A percentile compares a stretch with the other conserved stretches of the same genome.
These are phyloP conservation scores for Plasmodium gallinaceum DNA, from an alignment of 169 alveolate genomes.

Conservation along the genomic window DNA sequence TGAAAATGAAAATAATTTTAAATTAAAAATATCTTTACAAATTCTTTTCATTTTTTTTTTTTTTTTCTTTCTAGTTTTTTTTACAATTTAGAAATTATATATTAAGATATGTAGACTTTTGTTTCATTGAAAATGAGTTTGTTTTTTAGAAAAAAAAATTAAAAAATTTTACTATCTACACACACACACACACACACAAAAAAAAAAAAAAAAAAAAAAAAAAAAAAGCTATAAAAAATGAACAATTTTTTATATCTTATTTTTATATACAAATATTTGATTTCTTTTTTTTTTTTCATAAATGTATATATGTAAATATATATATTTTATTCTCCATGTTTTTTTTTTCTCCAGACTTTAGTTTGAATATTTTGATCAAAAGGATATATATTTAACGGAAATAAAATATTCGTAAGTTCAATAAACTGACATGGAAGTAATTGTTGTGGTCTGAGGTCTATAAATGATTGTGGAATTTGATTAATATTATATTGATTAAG, in stretches of 20 bases:
- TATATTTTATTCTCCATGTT: conserved; percentile 68
- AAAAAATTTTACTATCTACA: no score
- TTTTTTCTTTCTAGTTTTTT: no score
- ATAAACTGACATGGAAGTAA: conserved; percentile 80
- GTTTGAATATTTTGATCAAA: conserved; percentile 59
- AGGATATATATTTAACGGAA: conserved; percentile 46
- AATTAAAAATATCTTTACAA: no score
- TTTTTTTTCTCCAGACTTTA: conserved; percentile 75
- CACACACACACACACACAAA: no score
- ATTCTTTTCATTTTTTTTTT: no score
- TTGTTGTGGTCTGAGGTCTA: conserved; percentile 83
- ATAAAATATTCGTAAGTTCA: conserved; percentile 77
- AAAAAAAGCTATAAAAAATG: not conserved
- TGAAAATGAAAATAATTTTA: no score
- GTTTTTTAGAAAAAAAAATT: no score
- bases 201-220: not conserved
- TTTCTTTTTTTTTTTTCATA: not conserved
- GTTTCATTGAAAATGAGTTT: no score
- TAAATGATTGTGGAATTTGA: conserved; percentile 75
- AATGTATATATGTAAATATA: not conserved
- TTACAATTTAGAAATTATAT: no score
- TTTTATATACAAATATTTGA: not conserved
- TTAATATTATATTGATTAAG: conserved; percentile 68
- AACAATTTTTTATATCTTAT: not conserved
- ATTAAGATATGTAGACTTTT: no score